Percentiles rank a stretch among this genome's conserved stretches.
Evolutionary conservation across 176 grass and related monocot genomes (phyloP).

Genomic region (Eragrostis curvula): DNA sequence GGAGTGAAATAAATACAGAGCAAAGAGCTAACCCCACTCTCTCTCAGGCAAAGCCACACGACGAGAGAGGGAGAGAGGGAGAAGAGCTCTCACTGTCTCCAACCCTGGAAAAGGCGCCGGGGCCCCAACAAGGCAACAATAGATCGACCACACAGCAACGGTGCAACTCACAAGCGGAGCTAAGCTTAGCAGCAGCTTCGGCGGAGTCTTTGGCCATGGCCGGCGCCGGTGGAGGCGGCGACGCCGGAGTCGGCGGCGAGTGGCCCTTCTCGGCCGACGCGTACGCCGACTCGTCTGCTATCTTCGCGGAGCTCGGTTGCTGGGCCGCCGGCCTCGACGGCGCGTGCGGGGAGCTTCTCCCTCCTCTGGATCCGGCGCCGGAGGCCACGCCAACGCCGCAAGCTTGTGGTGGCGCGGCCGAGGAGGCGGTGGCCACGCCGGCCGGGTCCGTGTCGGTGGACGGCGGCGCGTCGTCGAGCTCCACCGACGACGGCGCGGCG

Average conservation of each 20-base stretch:
- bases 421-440: background rate
- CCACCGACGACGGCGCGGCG: conserved; percentile 47
- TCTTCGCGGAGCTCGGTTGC: conserved; percentile 56
- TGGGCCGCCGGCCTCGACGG: conserved; percentile 42
- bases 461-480: conserved; percentile 50
- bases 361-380: conserved; percentile 39
- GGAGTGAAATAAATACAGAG: conserved; percentile 34
- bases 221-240: background rate
- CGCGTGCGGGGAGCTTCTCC: conserved; percentile 16
- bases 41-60: background rate
- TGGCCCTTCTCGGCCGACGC: conserved; percentile 48
- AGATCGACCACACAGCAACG: background rate
- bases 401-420: background rate
- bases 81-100: background rate
- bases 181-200: background rate
- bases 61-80: background rate
- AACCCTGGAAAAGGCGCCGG: background rate
- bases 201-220: conserved; percentile 32
- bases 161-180: background rate
- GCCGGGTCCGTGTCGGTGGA: conserved; percentile 35
- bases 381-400: background rate
- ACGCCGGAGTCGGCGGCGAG: conserved; percentile 8
- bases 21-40: background rate
- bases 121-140: background rate
- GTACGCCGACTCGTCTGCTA: conserved; percentile 44